Evolutionary conservation across 1,284 basidiomycete species (phyloP).

Genomic region (Ceratobasidium papillatum): DNA sequence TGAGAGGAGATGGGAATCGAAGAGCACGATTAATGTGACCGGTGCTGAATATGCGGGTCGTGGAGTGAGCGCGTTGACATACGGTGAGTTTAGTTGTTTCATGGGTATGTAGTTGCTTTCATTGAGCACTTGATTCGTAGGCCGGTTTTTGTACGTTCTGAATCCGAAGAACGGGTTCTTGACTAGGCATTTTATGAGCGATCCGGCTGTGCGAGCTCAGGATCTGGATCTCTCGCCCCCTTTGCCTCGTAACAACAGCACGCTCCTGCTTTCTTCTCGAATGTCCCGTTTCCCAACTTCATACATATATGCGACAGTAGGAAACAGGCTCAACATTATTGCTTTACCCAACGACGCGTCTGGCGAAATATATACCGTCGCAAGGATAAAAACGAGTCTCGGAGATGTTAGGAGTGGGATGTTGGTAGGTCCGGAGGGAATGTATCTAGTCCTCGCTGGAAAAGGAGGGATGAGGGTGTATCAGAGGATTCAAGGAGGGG

Average conservation of each 20-base stretch:
- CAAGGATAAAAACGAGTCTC: constrained; percentile 2
- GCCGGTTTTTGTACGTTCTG: background rate
- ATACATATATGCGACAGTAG: constrained; percentile 6
- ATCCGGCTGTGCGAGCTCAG: background rate
- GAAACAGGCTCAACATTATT: background rate
- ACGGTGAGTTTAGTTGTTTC: background rate
- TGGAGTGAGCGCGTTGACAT: background rate
- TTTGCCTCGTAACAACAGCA: background rate
- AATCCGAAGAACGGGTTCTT: background rate
- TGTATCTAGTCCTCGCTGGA: constrained; percentile 2
- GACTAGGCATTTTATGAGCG: constrained; percentile 7
- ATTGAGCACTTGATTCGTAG: background rate
- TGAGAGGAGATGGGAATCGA: background rate
- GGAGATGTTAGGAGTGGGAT: background rate
- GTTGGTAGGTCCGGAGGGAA: background rate
- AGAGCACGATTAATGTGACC: background rate
- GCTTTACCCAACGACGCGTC: background rate
- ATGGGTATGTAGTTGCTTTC: background rate
- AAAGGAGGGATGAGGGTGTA: constrained; percentile 1
- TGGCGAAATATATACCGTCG: background rate
- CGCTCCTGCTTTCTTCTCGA: constrained; percentile 3
- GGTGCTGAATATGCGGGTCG: background rate
- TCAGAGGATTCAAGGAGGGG: background rate
- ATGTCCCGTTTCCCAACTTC: background rate
- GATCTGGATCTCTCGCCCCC: background rate